A percentile compares a stretch with the other conserved stretches of the same genome.
Conservation (phyloP, 1,284 basidiomycete species). For the Trichosporon faecale region DNA sequence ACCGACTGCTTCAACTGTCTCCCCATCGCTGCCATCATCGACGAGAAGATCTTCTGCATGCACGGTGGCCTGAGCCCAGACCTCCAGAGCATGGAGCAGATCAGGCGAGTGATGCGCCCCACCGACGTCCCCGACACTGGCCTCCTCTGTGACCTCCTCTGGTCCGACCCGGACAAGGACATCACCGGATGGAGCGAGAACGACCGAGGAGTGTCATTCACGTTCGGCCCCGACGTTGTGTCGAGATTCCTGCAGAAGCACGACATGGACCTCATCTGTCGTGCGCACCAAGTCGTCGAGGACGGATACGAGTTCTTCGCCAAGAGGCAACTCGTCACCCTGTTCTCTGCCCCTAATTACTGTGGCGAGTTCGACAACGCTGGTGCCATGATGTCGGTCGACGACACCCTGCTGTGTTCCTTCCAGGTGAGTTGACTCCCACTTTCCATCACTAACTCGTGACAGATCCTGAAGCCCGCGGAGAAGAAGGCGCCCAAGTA, state of each 20-base stretch:
- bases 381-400: slow-evolving; percentile 99
- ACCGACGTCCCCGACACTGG: slow-evolving; percentile 99
- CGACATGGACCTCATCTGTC: slow-evolving; percentile 98
- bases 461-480: slow-evolving; percentile 92
- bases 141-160: slow-evolving; percentile 90
- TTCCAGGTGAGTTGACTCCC: slow-evolving; percentile 69
- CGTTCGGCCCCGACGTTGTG: slow-evolving; percentile 94
- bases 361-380: slow-evolving; percentile 99
- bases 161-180: slow-evolving; percentile 99
- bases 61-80: slow-evolving; percentile 70
- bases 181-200: slow-evolving; percentile 99
- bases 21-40: slow-evolving; percentile 63
- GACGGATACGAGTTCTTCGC: slow-evolving; percentile 99
- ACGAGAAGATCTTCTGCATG: slow-evolving; percentile 62
- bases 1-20: slow-evolving; percentile 65
- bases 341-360: slow-evolving; percentile 98
- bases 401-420: slow-evolving; percentile 94
- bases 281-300: slow-evolving; percentile 97
- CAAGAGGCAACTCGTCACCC: slow-evolving; percentile 91
- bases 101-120: slow-evolving; percentile 96
- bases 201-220: slow-evolving; percentile 86
- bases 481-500: slow-evolving; percentile 76
- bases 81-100: slow-evolving; percentile 99
- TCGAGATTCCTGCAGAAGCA: slow-evolving; percentile 98
- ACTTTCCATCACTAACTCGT: not conserved